phyloP scores from a whole-genome alignment of 176 grass and related monocot genomes.

The Eragrostis curvula region DNA sequence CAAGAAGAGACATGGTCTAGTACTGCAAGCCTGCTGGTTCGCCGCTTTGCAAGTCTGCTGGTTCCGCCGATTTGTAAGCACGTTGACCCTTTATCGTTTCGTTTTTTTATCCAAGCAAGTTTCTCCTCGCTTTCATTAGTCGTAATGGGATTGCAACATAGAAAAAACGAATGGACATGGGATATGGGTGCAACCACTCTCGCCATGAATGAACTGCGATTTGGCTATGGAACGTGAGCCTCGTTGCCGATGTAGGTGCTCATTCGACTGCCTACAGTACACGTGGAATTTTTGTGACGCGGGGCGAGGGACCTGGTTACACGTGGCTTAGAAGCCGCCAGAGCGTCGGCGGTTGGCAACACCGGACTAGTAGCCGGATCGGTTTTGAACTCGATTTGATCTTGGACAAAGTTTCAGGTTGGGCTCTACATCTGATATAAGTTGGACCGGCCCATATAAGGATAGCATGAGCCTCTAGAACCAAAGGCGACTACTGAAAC shows the following conservation, averaged over 20 bases:
- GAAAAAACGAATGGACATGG: background rate
- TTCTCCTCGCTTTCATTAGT: too few species aligned
- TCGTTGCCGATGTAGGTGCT: background rate
- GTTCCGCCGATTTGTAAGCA: constrained; percentile 22
- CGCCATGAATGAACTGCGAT: background rate
- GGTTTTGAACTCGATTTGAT: background rate
- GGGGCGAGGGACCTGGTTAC: background rate
- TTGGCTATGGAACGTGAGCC: background rate
- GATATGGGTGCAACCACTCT: background rate
- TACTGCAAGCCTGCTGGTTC: too few species aligned
- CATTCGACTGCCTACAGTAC: background rate
- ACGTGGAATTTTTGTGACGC: constrained; percentile 1
- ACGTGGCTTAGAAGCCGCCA: background rate
- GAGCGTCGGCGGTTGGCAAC: constrained; percentile 16
- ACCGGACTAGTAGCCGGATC: background rate
- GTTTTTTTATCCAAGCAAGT: too few species aligned
- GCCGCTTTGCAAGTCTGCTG: too few species aligned
- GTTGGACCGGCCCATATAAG: too few species aligned
- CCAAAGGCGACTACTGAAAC: too few species aligned
- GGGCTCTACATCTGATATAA: background rate
- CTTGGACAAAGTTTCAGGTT: background rate
- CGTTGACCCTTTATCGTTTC: background rate
- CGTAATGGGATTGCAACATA: background rate
- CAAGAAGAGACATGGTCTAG: background rate
- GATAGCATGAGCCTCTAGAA: too few species aligned